Base-by-base conservation (phyloP, 306 rosid genomes). In the Cercis canadensis region DNA sequence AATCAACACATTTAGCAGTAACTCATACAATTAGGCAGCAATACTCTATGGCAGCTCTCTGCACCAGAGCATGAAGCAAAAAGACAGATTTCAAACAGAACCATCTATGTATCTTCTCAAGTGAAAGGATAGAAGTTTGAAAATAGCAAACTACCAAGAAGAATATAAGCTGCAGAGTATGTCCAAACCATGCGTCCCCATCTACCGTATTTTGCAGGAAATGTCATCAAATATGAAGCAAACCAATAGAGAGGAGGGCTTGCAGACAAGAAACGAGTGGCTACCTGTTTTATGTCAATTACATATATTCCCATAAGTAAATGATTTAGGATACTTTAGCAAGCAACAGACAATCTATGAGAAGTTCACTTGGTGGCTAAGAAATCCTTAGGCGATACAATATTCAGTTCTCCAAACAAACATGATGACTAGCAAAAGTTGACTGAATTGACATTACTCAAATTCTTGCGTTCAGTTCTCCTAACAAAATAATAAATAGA, bases 81-180 rank as follows among this genome's bases (percentile, higher is more conserved):
- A 37, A 37, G 43, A 5, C 12, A 60, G 40, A 21, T 43, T 74
- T 62, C 50, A 36, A 12, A 61, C 54, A 44, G 54, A 76, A 56
- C 32, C 46, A 39, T 6, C 1, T 39, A 41, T 6, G 13, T 34
- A 19, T 49, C 60, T 46, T 44, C 67, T 90, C 81, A 94, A 6
- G 97, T 89, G 74, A 94, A 94, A 32, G 98, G 97, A 80, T 94
- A 94, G 80, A 93, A 94, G 75, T 90, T 94, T 0, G 96, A 81
- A 75, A 94, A 94, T 19, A 94, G 88, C 59, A 94, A 76, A 78
- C 97, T 84, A 13, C 98, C 98, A 3, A 94, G 95, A 73, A 90
- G 85, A 67, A 90, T 80, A 72, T 94, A 94, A 21, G 90, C 86
- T 15, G 87, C 78, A 53, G 83, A 90, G 85, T 90, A 94, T 13